Evolutionary conservation across 352 stramenopile genomes (phyloP), one percentile per base, ranked within the genome.

Genomic region (Phytophthora colocasiae): DNA sequence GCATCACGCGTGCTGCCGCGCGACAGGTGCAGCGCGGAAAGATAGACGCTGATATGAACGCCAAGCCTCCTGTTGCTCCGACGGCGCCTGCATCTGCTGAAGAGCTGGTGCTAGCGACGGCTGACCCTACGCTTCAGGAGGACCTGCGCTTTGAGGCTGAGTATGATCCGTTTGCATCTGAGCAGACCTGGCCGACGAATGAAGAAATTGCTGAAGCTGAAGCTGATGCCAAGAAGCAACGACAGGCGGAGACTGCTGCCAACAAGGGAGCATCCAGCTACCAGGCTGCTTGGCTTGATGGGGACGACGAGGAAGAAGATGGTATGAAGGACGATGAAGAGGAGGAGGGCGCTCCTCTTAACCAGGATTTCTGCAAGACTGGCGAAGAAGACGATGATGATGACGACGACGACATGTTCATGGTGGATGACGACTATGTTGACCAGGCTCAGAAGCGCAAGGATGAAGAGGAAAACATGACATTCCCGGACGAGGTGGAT

Each of bases 101-200:
- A 1, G 63, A 73, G 9, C 43, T 78, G 27, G 73, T 91, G 54
- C 69, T 97, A 1, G 90, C 89, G 0, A 87, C 75, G n/a, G 76
- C 87, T 4, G 80, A 91, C 56, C 66, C 75, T 29, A 67, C 65
- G 22, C 63, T 91, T 17, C 85, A 92, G 69, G 89, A 93, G 39
- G 91, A 97, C 56, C 63, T 96, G 58, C 85, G 84, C 24, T 92
- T 89, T 41, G 86, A 95, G 55, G 97, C 97, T 15, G 88, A 93
- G 32, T 96, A 97, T 58, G 95, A 99, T 73, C 86, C 87, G 32
- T 93, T 99, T 48, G 95, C 97, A 15, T 97, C 97, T 14, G 98
- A 99, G 64, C 98, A 99, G 81, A 99, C 98, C 58, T 98, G 95
- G 95, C 95, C 95, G 2, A 98, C 93, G 11, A 85, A 98, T 48